Percentiles rank a stretch among this genome's conserved stretches.
These are phyloP conservation scores for Klebsormidium nitens DNA, from an alignment of 139 green algal species.

Conservation along the genomic window DNA sequence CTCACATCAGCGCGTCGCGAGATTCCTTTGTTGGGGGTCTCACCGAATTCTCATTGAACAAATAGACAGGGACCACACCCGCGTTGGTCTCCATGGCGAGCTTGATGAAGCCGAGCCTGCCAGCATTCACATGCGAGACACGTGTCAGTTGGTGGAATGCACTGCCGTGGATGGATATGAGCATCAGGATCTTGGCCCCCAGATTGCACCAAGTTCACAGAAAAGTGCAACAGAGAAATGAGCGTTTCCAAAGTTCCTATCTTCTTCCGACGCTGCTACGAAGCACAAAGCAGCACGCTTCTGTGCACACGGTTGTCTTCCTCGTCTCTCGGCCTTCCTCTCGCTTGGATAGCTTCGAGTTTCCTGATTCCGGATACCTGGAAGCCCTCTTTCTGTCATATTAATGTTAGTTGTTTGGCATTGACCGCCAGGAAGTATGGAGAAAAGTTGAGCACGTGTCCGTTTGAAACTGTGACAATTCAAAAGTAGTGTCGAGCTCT, in stretches of 20 bases:
- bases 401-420: too few relatives aligned
- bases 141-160: neutral
- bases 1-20: too few relatives aligned
- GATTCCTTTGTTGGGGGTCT: too few relatives aligned
- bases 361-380: neutral
- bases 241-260: neutral
- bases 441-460: neutral
- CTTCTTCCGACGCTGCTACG: neutral
- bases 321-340: neutral
- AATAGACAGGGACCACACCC: constrained; percentile 40
- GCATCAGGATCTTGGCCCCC: neutral
- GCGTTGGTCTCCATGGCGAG: constrained; percentile 36
- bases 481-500: neutral
- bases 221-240: neutral
- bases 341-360: neutral
- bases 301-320: too few relatives aligned
- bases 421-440: too few relatives aligned
- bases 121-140: neutral
- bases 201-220: neutral
- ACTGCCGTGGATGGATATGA: neutral
- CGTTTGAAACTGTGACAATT: too few relatives aligned
- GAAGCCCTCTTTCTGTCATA: neutral
- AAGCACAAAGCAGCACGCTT: neutral
- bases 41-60: constrained; percentile 43
- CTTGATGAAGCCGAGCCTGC: constrained; percentile 38